Percentiles rank a stretch among this genome's conserved stretches.
Evolutionary conservation across 768 basidiomycete genomes (phyloP).

Genomic region (Naematelia encephala): DNA sequence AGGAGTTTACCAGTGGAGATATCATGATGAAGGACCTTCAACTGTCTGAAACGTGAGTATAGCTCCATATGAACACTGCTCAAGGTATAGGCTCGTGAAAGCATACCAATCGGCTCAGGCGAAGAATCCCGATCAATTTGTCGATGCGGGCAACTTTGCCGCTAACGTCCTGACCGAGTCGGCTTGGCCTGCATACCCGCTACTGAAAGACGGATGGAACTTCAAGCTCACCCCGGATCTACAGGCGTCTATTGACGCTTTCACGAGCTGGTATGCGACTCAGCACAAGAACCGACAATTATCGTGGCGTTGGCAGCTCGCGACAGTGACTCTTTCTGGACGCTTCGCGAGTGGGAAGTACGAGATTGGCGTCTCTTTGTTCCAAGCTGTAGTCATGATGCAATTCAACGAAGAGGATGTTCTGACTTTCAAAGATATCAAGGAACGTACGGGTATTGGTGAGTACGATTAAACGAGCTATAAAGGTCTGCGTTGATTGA

Average conservation of each 20-base stretch:
- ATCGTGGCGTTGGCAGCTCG: slow-evolving; percentile 82
- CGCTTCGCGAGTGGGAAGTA: slow-evolving; percentile 63
- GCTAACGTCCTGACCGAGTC: slow-evolving; percentile 51
- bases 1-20: slow-evolving; percentile 89
- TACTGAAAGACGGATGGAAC: slow-evolving; percentile 23
- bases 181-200: slow-evolving; percentile 39
- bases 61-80: slow-evolving; percentile 47
- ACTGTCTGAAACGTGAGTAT: slow-evolving; percentile 49
- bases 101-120: slow-evolving; percentile 37
- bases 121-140: slow-evolving; percentile 60
- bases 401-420: slow-evolving; percentile 72
- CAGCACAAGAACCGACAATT: slow-evolving; percentile 74
- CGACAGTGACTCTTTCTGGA: slow-evolving; percentile 71
- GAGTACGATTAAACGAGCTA: slow-evolving; percentile 36
- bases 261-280: slow-evolving; percentile 67
- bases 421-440: slow-evolving; percentile 66
- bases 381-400: slow-evolving; percentile 80
- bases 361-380: slow-evolving; percentile 85
- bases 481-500: neutral
- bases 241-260: slow-evolving; percentile 65
- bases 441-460: slow-evolving; percentile 70
- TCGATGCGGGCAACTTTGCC: slow-evolving; percentile 56
- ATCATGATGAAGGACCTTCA: slow-evolving; percentile 92
- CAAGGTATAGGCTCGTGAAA: slow-evolving; percentile 54
- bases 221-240: slow-evolving; percentile 58